phyloP scores from a whole-genome alignment of 345 rosid genomes.

The Excoecaria cochinchinensis region DNA sequence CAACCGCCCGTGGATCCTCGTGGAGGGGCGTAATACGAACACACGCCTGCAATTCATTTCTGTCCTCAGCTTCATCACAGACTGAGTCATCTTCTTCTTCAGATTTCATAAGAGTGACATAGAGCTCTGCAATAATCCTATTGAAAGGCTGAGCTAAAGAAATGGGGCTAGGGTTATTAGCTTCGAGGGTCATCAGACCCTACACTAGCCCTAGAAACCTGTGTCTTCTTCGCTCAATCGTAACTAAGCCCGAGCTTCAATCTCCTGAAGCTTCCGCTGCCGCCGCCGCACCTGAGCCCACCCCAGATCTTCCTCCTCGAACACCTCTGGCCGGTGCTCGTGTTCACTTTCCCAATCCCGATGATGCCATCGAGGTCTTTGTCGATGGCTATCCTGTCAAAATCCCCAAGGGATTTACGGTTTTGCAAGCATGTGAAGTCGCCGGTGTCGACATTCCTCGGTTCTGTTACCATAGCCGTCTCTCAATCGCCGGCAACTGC shows the following conservation, averaged over 20 bases:
- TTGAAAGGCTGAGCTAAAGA: background rate
- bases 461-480: slow-evolving; percentile 86
- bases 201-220: slow-evolving; percentile 23
- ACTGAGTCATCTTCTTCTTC: background rate
- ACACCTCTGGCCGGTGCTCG: slow-evolving; percentile 84
- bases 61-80: background rate
- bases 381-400: slow-evolving; percentile 92
- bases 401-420: slow-evolving; percentile 96
- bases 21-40: background rate
- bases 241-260: slow-evolving; percentile 72
- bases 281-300: slow-evolving; percentile 43
- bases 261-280: slow-evolving; percentile 57
- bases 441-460: slow-evolving; percentile 99
- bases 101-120: background rate
- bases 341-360: slow-evolving; percentile 75
- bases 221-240: slow-evolving; percentile 56
- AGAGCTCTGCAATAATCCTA: too few relatives aligned
- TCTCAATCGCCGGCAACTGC: slow-evolving; percentile 96
- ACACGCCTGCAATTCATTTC: background rate
- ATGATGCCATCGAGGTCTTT: slow-evolving; percentile 95
- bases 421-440: slow-evolving; percentile 94
- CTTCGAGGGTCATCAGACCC: slow-evolving; percentile 58
- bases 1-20: background rate
- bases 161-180: slow-evolving; percentile 80
- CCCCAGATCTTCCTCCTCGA: slow-evolving; percentile 52